A percentile compares a stretch with the other conserved stretches of the same genome.
Evolutionary conservation across 768 basidiomycete genomes (phyloP).

Genomic region (Holtermanniella nyarrowii): DNA sequence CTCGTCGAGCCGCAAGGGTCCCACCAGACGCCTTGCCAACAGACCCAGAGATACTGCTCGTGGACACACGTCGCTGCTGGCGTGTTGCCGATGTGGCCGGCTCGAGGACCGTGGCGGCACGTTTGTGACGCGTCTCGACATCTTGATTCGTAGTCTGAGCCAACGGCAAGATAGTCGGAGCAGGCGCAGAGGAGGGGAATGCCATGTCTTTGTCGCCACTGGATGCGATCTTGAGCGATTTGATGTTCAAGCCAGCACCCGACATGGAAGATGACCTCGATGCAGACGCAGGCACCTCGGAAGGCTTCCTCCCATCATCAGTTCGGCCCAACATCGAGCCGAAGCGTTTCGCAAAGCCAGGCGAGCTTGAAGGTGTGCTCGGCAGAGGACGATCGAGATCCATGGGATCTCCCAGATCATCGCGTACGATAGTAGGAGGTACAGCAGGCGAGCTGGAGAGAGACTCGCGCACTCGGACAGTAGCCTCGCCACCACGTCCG

Average conservation of each 20-base stretch:
- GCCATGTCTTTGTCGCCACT: background rate
- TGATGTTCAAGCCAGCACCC: background rate
- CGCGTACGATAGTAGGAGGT: slow-evolving; percentile 47
- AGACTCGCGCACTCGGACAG: slow-evolving; percentile 2
- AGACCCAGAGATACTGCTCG: slow-evolving; percentile 25
- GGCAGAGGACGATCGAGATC: slow-evolving; percentile 48
- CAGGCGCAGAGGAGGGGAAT: background rate
- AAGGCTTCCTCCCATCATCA: slow-evolving; percentile 12
- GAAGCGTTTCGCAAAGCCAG: slow-evolving; percentile 22
- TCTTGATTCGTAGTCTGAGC: slow-evolving; percentile 1
- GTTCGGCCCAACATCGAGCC: slow-evolving; percentile 24
- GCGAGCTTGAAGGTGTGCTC: slow-evolving; percentile 66
- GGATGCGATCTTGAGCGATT: too few relatives aligned
- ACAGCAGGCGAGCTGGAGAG: slow-evolving; percentile 35
- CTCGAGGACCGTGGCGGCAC: slow-evolving; percentile 20
- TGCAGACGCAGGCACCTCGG: slow-evolving; percentile 1
- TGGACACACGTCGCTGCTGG: slow-evolving; percentile 33
- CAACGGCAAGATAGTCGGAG: slow-evolving; percentile 10
- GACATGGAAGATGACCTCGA: background rate
- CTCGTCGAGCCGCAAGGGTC: background rate
- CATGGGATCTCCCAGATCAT: background rate
- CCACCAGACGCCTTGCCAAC: slow-evolving; percentile 12
- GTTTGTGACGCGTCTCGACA: slow-evolving; percentile 10
- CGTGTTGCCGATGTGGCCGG: slow-evolving; percentile 4
- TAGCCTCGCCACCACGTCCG: slow-evolving; percentile 6